These are phyloP conservation scores for Erythrobasidium yunnanense DNA, from an alignment of 768 basidiomycete genomes.

Conservation along the genomic window DNA sequence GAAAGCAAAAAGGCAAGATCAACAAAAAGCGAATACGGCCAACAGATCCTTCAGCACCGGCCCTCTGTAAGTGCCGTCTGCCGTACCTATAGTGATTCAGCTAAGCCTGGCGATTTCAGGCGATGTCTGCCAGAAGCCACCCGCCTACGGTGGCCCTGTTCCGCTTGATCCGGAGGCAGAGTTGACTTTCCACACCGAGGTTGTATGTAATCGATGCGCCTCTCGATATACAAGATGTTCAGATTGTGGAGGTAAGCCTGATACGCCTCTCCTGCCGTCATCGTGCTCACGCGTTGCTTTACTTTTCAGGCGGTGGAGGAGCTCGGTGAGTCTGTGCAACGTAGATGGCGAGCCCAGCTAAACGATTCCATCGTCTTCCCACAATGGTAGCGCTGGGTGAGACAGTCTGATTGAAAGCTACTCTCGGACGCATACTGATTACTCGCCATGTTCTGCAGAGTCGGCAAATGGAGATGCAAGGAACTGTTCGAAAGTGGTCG, in stretches of 20 bases:
- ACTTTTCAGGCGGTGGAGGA: conserved; percentile 36
- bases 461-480: conserved; percentile 36
- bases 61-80: no score
- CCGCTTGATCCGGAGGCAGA: neutral
- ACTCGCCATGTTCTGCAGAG: no score
- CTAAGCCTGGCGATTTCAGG: no score
- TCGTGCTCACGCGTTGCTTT: no score
- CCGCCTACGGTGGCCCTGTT: neutral
- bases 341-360: no score
- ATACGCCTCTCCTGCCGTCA: no score
- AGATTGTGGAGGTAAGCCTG: conserved; percentile 36
- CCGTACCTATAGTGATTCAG: no score
- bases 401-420: no score
- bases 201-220: conserved; percentile 35
- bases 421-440: no score
- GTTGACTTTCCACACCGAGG: conserved; percentile 28
- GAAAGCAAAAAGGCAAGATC: no score
- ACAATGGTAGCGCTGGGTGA: no score
- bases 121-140: neutral
- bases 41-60: neutral
- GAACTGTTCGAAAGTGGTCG: conserved; percentile 34
- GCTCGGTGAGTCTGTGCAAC: conserved; percentile 31
- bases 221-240: conserved; percentile 33
- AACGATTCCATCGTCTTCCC: no score
- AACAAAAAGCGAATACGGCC: neutral